Base-by-base conservation (phyloP, 805 yeast genomes). In the Yamadazyma laniorum region DNA sequence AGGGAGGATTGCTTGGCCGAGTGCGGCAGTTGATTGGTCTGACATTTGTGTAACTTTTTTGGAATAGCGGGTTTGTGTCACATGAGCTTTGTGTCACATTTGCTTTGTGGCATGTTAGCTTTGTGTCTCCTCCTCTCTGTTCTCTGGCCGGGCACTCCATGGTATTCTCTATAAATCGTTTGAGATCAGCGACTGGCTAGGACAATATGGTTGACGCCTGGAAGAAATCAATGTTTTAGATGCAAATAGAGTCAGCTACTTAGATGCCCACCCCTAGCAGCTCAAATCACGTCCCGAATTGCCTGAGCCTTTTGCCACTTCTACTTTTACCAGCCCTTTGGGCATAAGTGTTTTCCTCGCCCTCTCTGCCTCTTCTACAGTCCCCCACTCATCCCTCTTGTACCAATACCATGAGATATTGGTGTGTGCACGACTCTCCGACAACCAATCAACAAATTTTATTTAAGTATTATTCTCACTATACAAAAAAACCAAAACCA, bases 391-490 rank as follows among this genome's bases (percentile, higher is more conserved):
- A n/a, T n/a, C 23, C 23, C 23, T 21, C 9, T 7, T 9, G 23
- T 7, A 9, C 23, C 23, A 21, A 21, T 21, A 9, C 23, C 23
- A 21, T 9, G 9, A 21, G 15, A 22, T 22, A 22, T 26, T 12
- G 29, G 15, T 26, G 15, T 7, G 15, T n/a, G 29, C 13, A 26
- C 13, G 29, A 13, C 15, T 9, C 12, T 28, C 18, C 28, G 29
- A 35, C 29, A 34, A 32, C 48, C 48, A 44, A 44, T 44, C 48
- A 44, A 40, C 41, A 40, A 38, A 37, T 29, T 35, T 35, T 40
- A 38, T 37, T 37, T 44, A 21, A 18, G n/a, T 17, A 39, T 39
- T 39, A 34, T 39, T 39, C 42, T 33, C 37, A 34, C 13, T 16
- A 13, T 8, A 17, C 11, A 22, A 28, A 28, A 29, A 23, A 39